Evolutionary conservation across 208 protist genomes (phyloP).

Genomic region (Wallacemonas sp.): DNA sequence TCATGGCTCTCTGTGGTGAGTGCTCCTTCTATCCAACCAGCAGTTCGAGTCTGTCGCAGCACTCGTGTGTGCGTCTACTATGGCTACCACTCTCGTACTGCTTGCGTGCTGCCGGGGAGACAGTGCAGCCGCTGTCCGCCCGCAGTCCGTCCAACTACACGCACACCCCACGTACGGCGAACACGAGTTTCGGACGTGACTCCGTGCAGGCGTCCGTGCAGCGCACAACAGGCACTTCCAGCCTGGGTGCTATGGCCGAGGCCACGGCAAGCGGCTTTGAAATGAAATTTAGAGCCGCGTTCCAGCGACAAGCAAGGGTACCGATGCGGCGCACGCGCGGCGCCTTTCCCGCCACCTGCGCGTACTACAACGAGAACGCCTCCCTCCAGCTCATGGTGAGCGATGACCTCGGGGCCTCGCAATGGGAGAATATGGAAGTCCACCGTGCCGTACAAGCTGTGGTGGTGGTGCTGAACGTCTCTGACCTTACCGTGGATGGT

Average conservation of each 20-base stretch:
- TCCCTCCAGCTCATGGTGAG: slow-evolving; percentile 37
- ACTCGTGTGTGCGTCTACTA: slow-evolving; percentile 59
- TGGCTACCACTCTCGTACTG: slow-evolving; percentile 74
- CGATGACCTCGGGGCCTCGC: slow-evolving; percentile 49
- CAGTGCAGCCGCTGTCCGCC: not conserved
- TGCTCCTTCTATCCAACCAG: slow-evolving; percentile 34
- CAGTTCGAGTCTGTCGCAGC: slow-evolving; percentile 54
- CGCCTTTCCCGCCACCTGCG: slow-evolving; percentile 30
- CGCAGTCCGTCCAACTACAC: not conserved
- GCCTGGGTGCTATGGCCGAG: not conserved
- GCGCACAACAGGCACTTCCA: not conserved
- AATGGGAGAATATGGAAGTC: slow-evolving; percentile 79
- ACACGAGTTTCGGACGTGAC: slow-evolving; percentile 6
- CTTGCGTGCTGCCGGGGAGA: slow-evolving; percentile 22
- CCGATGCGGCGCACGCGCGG: slow-evolving; percentile 21
- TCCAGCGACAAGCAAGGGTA: slow-evolving; percentile 21
- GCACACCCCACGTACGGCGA: slow-evolving; percentile 3
- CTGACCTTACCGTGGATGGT: slow-evolving; percentile 17
- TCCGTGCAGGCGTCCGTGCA: not conserved
- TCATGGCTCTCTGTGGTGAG: not conserved
- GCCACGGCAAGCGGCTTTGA: slow-evolving; percentile 34
- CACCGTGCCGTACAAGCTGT: slow-evolving; percentile 50
- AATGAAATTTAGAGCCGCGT: slow-evolving; percentile 7
- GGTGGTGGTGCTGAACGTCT: slow-evolving; percentile 60
- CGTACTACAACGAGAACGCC: slow-evolving; percentile 32